phyloP scores from a whole-genome alignment of 2,329 filamentous ascomycete genomes.

The Biscogniauxia mediterranea region DNA sequence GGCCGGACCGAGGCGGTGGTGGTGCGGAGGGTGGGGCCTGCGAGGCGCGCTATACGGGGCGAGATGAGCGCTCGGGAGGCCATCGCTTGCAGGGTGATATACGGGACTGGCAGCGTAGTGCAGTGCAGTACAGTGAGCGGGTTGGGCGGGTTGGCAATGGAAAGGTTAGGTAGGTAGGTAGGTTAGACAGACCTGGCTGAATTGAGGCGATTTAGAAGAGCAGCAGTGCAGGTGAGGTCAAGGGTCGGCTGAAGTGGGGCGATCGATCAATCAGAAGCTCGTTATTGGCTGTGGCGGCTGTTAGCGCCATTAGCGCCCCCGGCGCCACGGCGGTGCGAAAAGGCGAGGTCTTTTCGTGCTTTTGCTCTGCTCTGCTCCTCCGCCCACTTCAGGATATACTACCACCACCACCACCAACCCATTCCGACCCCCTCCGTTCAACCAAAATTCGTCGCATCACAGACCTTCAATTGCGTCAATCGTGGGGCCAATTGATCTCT shows the following conservation, averaged over 20 bases:
- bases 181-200: too few species aligned
- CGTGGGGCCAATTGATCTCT: constrained; percentile 36
- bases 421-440: constrained; percentile 20
- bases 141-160: too few species aligned
- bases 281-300: constrained; percentile 32
- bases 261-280: constrained; percentile 25
- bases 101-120: too few species aligned
- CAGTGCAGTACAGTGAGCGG: too few species aligned
- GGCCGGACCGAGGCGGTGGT: constrained; percentile 52
- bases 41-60: constrained; percentile 1
- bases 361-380: constrained; percentile 13
- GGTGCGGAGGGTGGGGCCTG: constrained; percentile 20
- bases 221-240: constrained; percentile 1
- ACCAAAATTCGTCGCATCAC: constrained; percentile 17
- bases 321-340: too few species aligned
- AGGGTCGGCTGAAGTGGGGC: constrained; percentile 10
- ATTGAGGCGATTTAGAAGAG: too few species aligned
- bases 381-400: constrained; percentile 4
- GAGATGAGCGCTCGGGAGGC: constrained; percentile 5
- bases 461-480: constrained; percentile 29
- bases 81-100: constrained; percentile 12
- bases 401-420: too few species aligned
- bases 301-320: constrained; percentile 42
- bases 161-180: too few species aligned
- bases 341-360: constrained; percentile 48